A percentile compares a stretch with the other conserved stretches of the same genome.
Conservation (phyloP, 2,329 filamentous ascomycete species). For the Hansfordia pulvinata region DNA sequence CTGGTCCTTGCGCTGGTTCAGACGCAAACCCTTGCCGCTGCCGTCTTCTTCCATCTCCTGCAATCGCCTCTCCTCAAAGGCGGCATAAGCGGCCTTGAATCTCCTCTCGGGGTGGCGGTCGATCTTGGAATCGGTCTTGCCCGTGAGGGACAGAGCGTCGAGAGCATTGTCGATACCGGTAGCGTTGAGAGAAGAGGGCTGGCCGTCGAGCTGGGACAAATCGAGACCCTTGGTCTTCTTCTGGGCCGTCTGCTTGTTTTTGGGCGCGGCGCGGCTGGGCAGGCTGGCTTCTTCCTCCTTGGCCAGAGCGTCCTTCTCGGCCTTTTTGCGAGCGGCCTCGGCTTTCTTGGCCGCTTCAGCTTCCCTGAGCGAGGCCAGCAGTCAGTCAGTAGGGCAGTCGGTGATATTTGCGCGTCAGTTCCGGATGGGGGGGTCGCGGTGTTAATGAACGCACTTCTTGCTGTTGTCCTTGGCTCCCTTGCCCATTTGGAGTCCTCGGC, state of each 20-base stretch:
- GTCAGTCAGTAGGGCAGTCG: conserved; percentile 2
- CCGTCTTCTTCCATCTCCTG: conserved; percentile 78
- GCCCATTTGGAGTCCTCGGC: conserved; percentile 67
- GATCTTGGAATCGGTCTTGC: conserved; percentile 49
- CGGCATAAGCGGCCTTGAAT: conserved; percentile 73
- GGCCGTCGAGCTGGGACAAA: conserved; percentile 59
- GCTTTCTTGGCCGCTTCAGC: conserved; percentile 74
- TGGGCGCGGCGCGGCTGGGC: conserved; percentile 43
- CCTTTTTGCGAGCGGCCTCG: conserved; percentile 76
- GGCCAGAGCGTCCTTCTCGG: conserved; percentile 72
- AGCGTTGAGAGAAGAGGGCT: conserved; percentile 56
- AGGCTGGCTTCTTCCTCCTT: conserved; percentile 66
- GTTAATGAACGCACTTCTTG: conserved; percentile 61
- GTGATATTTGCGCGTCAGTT: background rate
- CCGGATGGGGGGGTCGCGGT: background rate
- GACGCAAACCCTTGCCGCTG: conserved; percentile 54
- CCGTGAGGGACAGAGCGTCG: conserved; percentile 63
- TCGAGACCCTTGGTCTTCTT: conserved; percentile 60
- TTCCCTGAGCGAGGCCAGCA: conserved; percentile 41
- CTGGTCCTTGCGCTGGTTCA: conserved; percentile 73
- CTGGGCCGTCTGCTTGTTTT: conserved; percentile 58
- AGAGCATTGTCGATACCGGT: conserved; percentile 88
- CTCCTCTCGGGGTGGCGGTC: conserved; percentile 82
- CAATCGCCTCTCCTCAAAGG: conserved; percentile 69
- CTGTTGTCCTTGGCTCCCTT: conserved; percentile 74